Evolutionary conservation across 306 rosid genomes (phyloP).

Genomic region (Corylus heterophylla): DNA sequence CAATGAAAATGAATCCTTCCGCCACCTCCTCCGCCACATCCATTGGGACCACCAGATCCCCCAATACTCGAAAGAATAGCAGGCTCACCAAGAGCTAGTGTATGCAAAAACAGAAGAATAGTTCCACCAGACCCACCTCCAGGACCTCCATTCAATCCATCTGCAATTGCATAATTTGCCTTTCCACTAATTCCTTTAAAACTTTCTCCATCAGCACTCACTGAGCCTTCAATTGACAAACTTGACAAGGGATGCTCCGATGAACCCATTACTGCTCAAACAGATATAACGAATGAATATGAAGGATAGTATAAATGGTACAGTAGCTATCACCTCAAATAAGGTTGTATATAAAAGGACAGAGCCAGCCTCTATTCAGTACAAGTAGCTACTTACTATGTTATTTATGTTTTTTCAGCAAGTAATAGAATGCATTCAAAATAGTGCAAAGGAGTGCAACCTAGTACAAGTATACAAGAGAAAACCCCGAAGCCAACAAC

Average conservation of each 20-base stretch:
- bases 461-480: neutral
- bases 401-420: neutral
- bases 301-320: slow-evolving; percentile 1
- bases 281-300: slow-evolving; percentile 19
- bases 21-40: slow-evolving; percentile 96
- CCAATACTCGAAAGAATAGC: slow-evolving; percentile 87
- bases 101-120: slow-evolving; percentile 74
- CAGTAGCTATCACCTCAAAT: slow-evolving; percentile 7
- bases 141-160: slow-evolving; percentile 58
- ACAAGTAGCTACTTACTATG: neutral
- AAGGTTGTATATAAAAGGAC: neutral
- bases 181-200: slow-evolving; percentile 41
- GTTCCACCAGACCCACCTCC: slow-evolving; percentile 99
- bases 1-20: slow-evolving; percentile 98
- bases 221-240: slow-evolving; percentile 73
- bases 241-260: slow-evolving; percentile 82
- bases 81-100: slow-evolving; percentile 57
- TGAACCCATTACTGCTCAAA: slow-evolving; percentile 82
- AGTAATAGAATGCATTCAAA: neutral
- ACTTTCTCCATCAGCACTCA: slow-evolving; percentile 77
- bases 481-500: neutral
- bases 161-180: slow-evolving; percentile 26
- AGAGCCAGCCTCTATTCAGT: neutral
- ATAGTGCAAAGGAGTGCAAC: neutral
- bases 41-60: slow-evolving; percentile 65